Percentiles rank a stretch among this genome's conserved stretches.
Evolutionary conservation across 2,329 filamentous ascomycete species (phyloP).

Genomic region (Furcasterigmium sp.): DNA sequence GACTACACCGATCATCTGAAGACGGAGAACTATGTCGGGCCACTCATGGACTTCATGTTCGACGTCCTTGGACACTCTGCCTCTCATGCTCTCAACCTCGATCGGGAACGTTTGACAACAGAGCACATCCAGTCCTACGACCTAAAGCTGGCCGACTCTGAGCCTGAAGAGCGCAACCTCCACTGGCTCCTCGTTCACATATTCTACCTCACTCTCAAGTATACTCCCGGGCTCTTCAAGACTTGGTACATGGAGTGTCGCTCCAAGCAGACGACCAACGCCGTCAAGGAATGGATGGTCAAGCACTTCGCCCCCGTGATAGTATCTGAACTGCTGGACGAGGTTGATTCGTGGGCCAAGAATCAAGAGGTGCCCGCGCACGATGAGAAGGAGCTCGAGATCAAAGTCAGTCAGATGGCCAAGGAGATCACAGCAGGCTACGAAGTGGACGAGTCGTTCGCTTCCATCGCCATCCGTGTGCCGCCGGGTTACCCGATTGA

Average conservation of each 20-base stretch:
- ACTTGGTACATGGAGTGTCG: constrained; percentile 79
- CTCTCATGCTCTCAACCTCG: constrained; percentile 67
- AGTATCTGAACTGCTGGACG: constrained; percentile 59
- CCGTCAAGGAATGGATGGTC: constrained; percentile 80
- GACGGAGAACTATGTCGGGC: constrained; percentile 60
- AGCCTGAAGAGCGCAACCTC: constrained; percentile 65
- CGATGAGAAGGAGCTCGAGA: constrained; percentile 51
- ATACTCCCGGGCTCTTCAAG: constrained; percentile 74
- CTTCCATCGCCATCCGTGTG: constrained; percentile 75
- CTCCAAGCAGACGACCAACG: constrained; percentile 72
- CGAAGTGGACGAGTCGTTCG: constrained; percentile 80
- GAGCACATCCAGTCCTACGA: constrained; percentile 53
- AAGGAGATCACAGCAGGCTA: constrained; percentile 81
- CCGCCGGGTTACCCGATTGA: constrained; percentile 80
- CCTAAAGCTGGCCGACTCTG: constrained; percentile 45
- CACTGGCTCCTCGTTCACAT: constrained; percentile 82
- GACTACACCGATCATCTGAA: constrained; percentile 79
- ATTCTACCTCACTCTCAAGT: constrained; percentile 76
- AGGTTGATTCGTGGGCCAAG: constrained; percentile 63
- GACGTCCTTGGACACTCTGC: constrained; percentile 77
- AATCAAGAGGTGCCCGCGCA: constrained; percentile 40
- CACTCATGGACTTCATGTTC: constrained; percentile 74
- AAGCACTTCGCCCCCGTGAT: constrained; percentile 74
- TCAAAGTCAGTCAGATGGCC: constrained; percentile 68
- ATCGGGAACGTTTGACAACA: constrained; percentile 56